These are phyloP conservation scores for Yamagishiella unicocca DNA, from an alignment of 139 green algal species.

Conservation along the genomic window DNA sequence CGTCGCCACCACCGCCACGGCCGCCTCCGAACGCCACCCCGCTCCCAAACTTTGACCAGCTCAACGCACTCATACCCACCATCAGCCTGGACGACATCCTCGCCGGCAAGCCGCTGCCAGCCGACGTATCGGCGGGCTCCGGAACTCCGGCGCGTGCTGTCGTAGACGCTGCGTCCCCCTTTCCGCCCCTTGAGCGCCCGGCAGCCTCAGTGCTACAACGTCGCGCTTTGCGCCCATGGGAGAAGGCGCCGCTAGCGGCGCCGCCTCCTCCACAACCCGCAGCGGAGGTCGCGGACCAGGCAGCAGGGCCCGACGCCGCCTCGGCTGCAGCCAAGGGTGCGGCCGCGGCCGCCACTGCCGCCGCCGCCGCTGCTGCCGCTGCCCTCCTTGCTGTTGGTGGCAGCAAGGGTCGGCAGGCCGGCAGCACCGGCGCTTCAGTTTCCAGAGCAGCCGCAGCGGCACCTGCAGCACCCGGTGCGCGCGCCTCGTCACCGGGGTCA, in stretches of 20 bases:
- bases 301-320: neutral
- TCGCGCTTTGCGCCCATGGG: neutral
- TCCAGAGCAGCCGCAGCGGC: no score
- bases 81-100: slow-evolving; percentile 54
- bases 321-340: neutral
- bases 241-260: neutral
- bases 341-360: neutral
- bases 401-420: neutral
- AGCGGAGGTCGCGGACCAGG: neutral
- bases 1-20: neutral
- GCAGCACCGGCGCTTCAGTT: no score
- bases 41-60: neutral
- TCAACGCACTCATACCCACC: neutral
- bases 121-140: neutral
- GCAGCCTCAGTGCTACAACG: neutral
- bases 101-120: neutral
- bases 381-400: neutral
- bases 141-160: neutral
- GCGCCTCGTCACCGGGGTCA: no score
- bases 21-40: neutral
- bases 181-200: neutral
- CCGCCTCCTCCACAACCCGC: neutral
- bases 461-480: no score
- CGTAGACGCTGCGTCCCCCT: neutral
- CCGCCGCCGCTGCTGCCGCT: neutral